These are phyloP conservation scores for Aechmea fasciata DNA, from an alignment of 176 grass and related monocot species.

Conservation along the genomic window DNA sequence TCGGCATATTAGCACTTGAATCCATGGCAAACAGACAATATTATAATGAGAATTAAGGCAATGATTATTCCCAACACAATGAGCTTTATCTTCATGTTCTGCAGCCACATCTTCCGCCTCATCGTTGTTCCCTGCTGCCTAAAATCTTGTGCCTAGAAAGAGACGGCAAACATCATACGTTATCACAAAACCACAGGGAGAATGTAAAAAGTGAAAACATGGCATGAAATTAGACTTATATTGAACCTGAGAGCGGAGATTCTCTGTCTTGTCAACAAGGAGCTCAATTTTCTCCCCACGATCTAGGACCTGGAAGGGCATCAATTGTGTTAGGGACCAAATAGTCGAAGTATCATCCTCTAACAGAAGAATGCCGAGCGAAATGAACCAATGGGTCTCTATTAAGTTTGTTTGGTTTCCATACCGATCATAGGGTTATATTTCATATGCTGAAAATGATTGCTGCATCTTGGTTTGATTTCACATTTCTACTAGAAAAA, in stretches of 20 bases:
- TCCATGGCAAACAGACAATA: slow-evolving; percentile 68
- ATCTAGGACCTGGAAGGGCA: slow-evolving; percentile 48
- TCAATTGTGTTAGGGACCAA: not conserved
- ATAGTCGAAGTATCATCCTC: not conserved
- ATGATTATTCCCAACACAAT: slow-evolving; percentile 62
- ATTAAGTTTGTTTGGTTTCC: too few species aligned
- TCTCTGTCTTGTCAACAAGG: slow-evolving; percentile 78
- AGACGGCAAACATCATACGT: not conserved
- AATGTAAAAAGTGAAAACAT: too few species aligned
- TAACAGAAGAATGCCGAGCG: too few species aligned
- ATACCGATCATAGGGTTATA: too few species aligned
- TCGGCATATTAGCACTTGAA: slow-evolving; percentile 57
- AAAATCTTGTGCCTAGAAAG: slow-evolving; percentile 69
- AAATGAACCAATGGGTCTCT: not conserved
- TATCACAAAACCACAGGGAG: not conserved
- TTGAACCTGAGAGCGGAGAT: slow-evolving; percentile 70
- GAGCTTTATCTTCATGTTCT: slow-evolving; percentile 94
- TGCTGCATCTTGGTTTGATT: not conserved
- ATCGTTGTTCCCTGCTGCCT: slow-evolving; percentile 59
- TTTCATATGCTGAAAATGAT: not conserved
- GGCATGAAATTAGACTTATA: not conserved
- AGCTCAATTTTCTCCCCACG: slow-evolving; percentile 84
- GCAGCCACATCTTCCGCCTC: slow-evolving; percentile 71
- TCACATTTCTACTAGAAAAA: not conserved
- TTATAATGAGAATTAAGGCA: slow-evolving; percentile 54